Evolutionary conservation across 768 basidiomycete species (phyloP), one percentile per base, ranked within the genome.

Genomic region (Lyophyllum semitale): DNA sequence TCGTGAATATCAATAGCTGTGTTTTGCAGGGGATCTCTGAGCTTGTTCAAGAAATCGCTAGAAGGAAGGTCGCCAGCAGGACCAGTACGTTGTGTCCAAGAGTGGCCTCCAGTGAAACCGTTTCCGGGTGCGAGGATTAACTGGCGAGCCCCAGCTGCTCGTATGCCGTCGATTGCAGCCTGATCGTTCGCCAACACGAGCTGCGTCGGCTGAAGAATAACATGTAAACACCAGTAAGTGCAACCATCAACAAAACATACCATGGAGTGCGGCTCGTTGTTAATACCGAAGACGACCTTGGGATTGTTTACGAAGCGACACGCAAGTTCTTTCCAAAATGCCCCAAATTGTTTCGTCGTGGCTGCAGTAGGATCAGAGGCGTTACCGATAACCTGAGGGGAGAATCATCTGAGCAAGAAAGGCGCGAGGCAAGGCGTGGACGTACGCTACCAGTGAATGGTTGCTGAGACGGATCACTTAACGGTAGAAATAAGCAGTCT

Each of bases 231-330:
- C 20, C 15, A 1, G 15, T 30, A 11, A 2, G 11, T 18, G 38
- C 48, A 25, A 15, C 15, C 42, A 17, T 18, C 18, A 8, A 50
- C 25, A 18, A 44, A 29, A 48, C 57, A 4, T 46, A 77, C 77
- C 75, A 79, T 75, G 47, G 72, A 70, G 47, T 79, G 77, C 4
- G 78, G 77, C 51, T 79, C 77, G 59, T 79, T 79, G 63, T 77
- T 77, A 40, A 78, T 72, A 3, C 77, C 76, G 58, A 79, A 79
- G n/a, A 79, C 60, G 32, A 79, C 77, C 20, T 73, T 73, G 7
- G 73, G 72, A 51, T 78, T 79, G 29, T 55, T 47, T 0, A 58
- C 66, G 57, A 79, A 79, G 9, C 78, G 72, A 5, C 56, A 53
- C 11, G 77, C 77, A 25, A 79, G 65, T 47, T 79, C 75, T 33